Percentiles rank a stretch among this genome's conserved stretches.
Conservation (phyloP, 352 stramenopile species). For the Plasmopara viticola region DNA sequence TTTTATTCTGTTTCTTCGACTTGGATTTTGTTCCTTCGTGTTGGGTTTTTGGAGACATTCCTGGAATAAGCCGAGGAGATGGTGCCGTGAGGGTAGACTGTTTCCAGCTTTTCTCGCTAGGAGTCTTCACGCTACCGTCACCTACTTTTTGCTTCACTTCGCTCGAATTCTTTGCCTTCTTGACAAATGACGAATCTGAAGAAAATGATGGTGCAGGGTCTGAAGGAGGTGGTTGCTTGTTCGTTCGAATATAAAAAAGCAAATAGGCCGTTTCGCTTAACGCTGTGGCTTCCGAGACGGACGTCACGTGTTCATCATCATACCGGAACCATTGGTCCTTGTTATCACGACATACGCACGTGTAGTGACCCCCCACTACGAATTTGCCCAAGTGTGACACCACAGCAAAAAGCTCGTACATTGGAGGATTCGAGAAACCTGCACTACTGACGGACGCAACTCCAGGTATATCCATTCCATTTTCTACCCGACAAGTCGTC, state of each 20-base stretch:
- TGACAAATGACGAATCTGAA: slow-evolving; percentile 17
- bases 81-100: slow-evolving; percentile 8
- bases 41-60: slow-evolving; percentile 32
- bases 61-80: slow-evolving; percentile 25
- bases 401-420: slow-evolving; percentile 81
- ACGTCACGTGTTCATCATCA: slow-evolving; percentile 75
- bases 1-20: slow-evolving; percentile 30
- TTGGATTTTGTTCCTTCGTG: slow-evolving; percentile 16
- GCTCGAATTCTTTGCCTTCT: slow-evolving; percentile 10
- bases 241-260: slow-evolving; percentile 75
- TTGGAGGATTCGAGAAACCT: slow-evolving; percentile 35
- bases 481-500: slow-evolving; percentile 49
- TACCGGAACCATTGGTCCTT: slow-evolving; percentile 86
- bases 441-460: slow-evolving; percentile 12
- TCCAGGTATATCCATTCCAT: slow-evolving; percentile 20
- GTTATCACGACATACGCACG: slow-evolving; percentile 76
- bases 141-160: slow-evolving; percentile 13
- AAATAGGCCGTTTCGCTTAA: slow-evolving; percentile 73
- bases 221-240: slow-evolving; percentile 21
- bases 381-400: slow-evolving; percentile 78
- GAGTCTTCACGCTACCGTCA: slow-evolving; percentile 17
- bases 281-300: slow-evolving; percentile 61
- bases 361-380: slow-evolving; percentile 79
- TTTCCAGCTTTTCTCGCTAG: slow-evolving; percentile 20
- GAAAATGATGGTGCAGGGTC: slow-evolving; percentile 5